phyloP scores from a whole-genome alignment of 2,329 filamentous ascomycete genomes.

The Rhinocladiella mackenziei region DNA sequence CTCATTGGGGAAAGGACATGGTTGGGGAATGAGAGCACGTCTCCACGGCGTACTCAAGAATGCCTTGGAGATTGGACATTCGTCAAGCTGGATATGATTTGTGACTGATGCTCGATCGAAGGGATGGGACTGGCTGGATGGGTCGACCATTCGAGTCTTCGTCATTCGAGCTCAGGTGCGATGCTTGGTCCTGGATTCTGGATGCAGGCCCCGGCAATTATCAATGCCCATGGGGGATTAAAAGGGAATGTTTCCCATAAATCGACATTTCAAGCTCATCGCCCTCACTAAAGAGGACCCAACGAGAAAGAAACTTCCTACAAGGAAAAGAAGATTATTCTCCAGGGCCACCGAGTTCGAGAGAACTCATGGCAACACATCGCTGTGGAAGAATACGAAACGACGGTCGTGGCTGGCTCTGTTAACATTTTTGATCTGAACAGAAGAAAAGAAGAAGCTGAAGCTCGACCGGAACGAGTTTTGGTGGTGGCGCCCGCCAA shows the following conservation, averaged over 20 bases:
- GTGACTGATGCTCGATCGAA: background rate
- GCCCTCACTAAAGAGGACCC: slow-evolving; percentile 68
- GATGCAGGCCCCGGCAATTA: too few relatives aligned
- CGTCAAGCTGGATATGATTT: background rate
- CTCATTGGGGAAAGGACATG: slow-evolving; percentile 4
- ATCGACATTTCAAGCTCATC: slow-evolving; percentile 67
- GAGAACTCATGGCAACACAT: slow-evolving; percentile 62
- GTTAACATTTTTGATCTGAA: slow-evolving; percentile 30
- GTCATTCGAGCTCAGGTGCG: too few relatives aligned
- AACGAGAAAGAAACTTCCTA: slow-evolving; percentile 69
- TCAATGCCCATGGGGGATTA: too few relatives aligned
- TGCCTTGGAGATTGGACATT: slow-evolving; percentile 11
- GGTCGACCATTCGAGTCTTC: too few relatives aligned
- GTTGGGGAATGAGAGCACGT: slow-evolving; percentile 19
- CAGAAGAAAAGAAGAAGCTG: slow-evolving; percentile 24
- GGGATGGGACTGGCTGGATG: too few relatives aligned
- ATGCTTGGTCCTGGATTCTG: too few relatives aligned
- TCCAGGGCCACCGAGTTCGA: slow-evolving; percentile 59
- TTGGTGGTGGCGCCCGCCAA: slow-evolving; percentile 4
- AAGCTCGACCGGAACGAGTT: slow-evolving; percentile 2
- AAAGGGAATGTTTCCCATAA: slow-evolving; percentile 56
- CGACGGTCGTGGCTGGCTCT: slow-evolving; percentile 63
- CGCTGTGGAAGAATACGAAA: slow-evolving; percentile 54
- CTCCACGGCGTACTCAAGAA: slow-evolving; percentile 15
- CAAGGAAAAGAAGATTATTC: slow-evolving; percentile 52